These are phyloP conservation scores for Azolla pinnata DNA, from an alignment of 75 land plant genomes.

Conservation along the genomic window DNA sequence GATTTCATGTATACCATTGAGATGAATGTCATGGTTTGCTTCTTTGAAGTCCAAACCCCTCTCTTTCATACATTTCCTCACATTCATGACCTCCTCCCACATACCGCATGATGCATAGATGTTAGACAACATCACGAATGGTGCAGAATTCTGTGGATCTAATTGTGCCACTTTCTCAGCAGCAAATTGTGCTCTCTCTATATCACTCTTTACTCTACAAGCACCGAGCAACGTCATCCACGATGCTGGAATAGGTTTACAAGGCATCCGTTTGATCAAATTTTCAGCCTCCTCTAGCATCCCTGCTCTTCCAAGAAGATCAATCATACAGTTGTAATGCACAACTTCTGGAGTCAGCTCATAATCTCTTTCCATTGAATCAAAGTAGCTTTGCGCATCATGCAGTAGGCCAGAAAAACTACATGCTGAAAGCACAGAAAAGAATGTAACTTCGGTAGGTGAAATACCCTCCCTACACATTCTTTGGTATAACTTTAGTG, in stretches of 20 bases:
- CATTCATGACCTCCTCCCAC: constrained; percentile 35
- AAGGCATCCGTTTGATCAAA: constrained; percentile 43
- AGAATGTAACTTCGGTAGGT: constrained; percentile 55
- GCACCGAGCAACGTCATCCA: constrained; percentile 69
- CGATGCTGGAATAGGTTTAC: constrained; percentile 26
- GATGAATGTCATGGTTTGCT: constrained; percentile 55
- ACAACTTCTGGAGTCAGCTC: constrained; percentile 34
- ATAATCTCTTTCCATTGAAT: constrained; percentile 44
- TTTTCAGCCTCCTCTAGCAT: constrained; percentile 28
- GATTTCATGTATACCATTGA: too few relatives aligned
- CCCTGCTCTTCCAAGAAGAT: constrained; percentile 60
- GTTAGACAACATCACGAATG: constrained; percentile 54
- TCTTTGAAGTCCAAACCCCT: constrained; percentile 52
- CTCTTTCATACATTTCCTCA: constrained; percentile 41
- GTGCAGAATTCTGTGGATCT: constrained; percentile 62
- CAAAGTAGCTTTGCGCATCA: constrained; percentile 44
- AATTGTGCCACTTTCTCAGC: constrained; percentile 36
- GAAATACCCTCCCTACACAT: constrained; percentile 32
- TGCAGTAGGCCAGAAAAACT: constrained; percentile 58
- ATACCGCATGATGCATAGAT: constrained; percentile 41
- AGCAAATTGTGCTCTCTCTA: constrained; percentile 47
- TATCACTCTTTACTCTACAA: constrained; percentile 40
- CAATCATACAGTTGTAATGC: constrained; percentile 58
- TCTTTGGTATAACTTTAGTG: constrained; percentile 38
- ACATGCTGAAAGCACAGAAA: constrained; percentile 54